A percentile compares a stretch with the other conserved stretches of the same genome.
phyloP scores from a whole-genome alignment of 345 rosid species.

The Citrus reticulata region DNA sequence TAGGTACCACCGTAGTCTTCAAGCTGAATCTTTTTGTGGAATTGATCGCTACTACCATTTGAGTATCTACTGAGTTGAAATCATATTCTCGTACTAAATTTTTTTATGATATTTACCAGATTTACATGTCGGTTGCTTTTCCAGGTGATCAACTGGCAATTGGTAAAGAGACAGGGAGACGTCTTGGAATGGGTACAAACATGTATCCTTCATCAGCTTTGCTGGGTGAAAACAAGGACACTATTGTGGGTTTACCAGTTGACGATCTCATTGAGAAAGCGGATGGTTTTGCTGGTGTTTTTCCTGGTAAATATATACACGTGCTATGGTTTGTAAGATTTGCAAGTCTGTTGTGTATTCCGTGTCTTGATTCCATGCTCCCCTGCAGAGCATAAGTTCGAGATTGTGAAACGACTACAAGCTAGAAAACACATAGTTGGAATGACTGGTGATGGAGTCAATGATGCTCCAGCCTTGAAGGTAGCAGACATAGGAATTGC shows the following conservation, averaged over 20 bases:
- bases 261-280: slow-evolving; percentile 88
- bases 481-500: slow-evolving; percentile 91
- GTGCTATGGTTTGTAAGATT: neutral
- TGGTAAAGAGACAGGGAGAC: slow-evolving; percentile 90
- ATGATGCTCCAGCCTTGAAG: slow-evolving; percentile 89
- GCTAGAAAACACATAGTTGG: slow-evolving; percentile 80
- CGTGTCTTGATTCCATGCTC: slow-evolving; percentile 2
- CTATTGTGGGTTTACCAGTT: slow-evolving; percentile 44
- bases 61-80: neutral
- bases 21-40: neutral
- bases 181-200: slow-evolving; percentile 98
- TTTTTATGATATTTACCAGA: neutral
- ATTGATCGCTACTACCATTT: neutral
- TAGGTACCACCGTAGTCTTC: no score
- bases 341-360: neutral
- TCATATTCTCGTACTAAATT: neutral
- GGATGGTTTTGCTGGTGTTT: slow-evolving; percentile 93
- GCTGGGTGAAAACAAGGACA: slow-evolving; percentile 62
- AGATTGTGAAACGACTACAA: slow-evolving; percentile 79
- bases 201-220: slow-evolving; percentile 93
- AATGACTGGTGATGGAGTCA: slow-evolving; percentile 97
- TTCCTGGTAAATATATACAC: slow-evolving; percentile 51
- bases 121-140: neutral
- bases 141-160: slow-evolving; percentile 93
- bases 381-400: slow-evolving; percentile 74